Evolutionary conservation across 2,329 filamentous ascomycete species (phyloP).

Genomic region (Aspergillus thermomutatus): DNA sequence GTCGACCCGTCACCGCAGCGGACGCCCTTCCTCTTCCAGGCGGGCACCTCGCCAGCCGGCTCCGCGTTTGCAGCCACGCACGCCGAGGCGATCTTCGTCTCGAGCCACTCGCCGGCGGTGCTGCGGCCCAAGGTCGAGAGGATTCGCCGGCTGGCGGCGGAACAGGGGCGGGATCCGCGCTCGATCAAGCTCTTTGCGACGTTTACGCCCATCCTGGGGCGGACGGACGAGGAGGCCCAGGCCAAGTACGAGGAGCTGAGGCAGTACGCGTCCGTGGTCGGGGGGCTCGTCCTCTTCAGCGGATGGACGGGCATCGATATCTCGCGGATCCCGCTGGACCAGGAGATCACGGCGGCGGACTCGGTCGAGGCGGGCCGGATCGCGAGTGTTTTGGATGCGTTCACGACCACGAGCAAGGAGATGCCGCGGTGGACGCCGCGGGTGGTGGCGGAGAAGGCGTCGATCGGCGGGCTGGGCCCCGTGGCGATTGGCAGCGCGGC

Average conservation of each 20-base stretch:
- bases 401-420: conserved; percentile 50
- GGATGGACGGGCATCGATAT: conserved; percentile 62
- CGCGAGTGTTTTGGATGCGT: conserved; percentile 47
- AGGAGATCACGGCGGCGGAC: conserved; percentile 54
- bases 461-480: conserved; percentile 50
- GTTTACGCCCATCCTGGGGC: conserved; percentile 49
- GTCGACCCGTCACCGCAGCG: conserved; percentile 56
- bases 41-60: conserved; percentile 58
- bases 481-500: conserved; percentile 46
- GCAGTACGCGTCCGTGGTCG: conserved; percentile 53
- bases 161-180: conserved; percentile 53
- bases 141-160: conserved; percentile 51
- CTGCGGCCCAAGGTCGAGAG: conserved; percentile 51
- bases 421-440: conserved; percentile 46
- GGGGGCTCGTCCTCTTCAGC: conserved; percentile 54
- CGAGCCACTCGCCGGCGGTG: conserved; percentile 50
- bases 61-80: conserved; percentile 56
- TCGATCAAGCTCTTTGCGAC: conserved; percentile 57
- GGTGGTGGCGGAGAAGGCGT: conserved; percentile 45
- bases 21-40: conserved; percentile 58
- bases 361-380: conserved; percentile 53
- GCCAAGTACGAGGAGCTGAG: conserved; percentile 51
- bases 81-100: conserved; percentile 61
- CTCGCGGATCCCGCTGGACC: conserved; percentile 55
- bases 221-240: conserved; percentile 52